Evolutionary conservation across 192 early-diverging fungal species (phyloP), one percentile per base, ranked within the genome.

Genomic region (Coemansia asiatica): DNA sequence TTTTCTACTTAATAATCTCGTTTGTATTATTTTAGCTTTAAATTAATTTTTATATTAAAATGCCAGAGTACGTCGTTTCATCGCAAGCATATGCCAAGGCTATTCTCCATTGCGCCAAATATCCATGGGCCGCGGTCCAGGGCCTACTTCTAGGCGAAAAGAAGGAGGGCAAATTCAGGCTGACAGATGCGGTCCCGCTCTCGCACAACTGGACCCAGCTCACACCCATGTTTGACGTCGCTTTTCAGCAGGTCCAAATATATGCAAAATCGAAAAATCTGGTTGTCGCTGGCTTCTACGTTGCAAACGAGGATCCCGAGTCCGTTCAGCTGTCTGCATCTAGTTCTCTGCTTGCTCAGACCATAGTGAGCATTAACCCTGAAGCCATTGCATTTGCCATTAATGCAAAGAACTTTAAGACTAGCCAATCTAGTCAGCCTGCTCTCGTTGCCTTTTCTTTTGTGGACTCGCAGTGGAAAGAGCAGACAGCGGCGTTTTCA

Each of bases 211-310:
- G 90, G 86, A 83, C 84, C 29, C 85, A 86, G 16, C 79, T 94
- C 64, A 85, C 92, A 0, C 91, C 93, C 51, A 90, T 93, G 87
- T 82, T 92, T 12, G 92, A 95, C 72, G 84, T 91, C 6, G 92
- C 94, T 27, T 74, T 95, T 62, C 88, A 93, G 56, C 92, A 93
- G 84, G 90, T 89, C 28, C 66, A 69, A 27, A 33, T 59, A 10
- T 75, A 70, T 46, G 79, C 79, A 15, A 60, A 68, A 57, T 47
- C 74, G 33, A 72, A 76, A 56, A 51, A 61, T 7, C 74, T 75
- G 15, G 47, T 36, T 19, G 28, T 81, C 22, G 50, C 60, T 56
- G 79, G 79, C 12, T 81, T 76, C 71, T 81, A 81, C 29, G 74
- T 76, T 12, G 79, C 73, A 12, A 67, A 81, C 58, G 79, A 81